Evolutionary conservation across 2,329 filamentous ascomycete genomes (phyloP).

Genomic region (Colletotrichum karsti): DNA sequence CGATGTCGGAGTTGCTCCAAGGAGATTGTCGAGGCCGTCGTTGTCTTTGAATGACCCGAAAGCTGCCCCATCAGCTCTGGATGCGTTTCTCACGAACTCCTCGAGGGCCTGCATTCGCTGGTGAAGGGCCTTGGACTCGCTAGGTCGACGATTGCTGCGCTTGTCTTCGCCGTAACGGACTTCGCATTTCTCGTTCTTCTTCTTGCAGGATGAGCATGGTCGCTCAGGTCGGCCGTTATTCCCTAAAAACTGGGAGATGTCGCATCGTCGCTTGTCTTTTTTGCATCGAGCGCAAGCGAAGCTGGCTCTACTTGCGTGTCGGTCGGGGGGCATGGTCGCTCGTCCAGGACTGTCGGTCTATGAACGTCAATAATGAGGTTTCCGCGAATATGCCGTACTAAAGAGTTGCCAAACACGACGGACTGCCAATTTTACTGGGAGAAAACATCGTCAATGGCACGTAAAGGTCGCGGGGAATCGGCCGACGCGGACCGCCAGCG

Average conservation of each 20-base stretch:
- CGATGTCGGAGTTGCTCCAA: neutral
- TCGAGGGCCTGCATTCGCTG: constrained; percentile 22
- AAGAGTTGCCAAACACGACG: neutral
- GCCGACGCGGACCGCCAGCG: neutral
- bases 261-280: constrained; percentile 24
- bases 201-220: constrained; percentile 20
- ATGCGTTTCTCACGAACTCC: constrained; percentile 17
- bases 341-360: neutral
- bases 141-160: constrained; percentile 18
- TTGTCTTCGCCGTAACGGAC: constrained; percentile 24
- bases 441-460: neutral
- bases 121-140: constrained; percentile 14
- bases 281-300: constrained; percentile 26
- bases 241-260: constrained; percentile 17
- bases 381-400: neutral
- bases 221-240: neutral
- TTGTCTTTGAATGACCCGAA: neutral
- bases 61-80: neutral
- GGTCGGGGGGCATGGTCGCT: constrained; percentile 19
- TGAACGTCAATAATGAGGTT: too few species aligned
- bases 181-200: constrained; percentile 27
- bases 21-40: neutral
- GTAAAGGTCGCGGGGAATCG: neutral
- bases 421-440: neutral
- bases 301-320: constrained; percentile 25